Evolutionary conservation across 73 alveolate species (phyloP).

Genomic region (Paramecium tetraurelia): DNA sequence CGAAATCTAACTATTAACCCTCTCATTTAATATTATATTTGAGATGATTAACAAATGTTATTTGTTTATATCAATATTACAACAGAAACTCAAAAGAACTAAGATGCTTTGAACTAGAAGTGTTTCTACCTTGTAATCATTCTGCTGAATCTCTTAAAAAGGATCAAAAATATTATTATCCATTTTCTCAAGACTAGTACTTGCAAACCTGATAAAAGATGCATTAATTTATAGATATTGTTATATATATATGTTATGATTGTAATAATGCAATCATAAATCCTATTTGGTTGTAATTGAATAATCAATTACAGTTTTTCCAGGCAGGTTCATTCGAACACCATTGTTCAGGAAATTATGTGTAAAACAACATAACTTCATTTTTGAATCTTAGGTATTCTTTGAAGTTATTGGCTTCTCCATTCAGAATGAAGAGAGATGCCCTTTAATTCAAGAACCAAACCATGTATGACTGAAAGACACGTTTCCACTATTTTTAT

Average conservation of each 20-base stretch:
- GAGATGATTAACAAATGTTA: background rate
- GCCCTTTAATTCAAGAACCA: constrained; percentile 29
- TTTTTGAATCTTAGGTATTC: constrained; percentile 43
- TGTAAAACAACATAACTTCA: constrained; percentile 44
- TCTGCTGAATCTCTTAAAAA: background rate
- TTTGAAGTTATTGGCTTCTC: background rate
- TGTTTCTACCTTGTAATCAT: background rate
- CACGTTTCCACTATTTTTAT: background rate
- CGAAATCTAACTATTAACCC: background rate
- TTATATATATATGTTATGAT: background rate
- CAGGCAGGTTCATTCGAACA: constrained; percentile 33
- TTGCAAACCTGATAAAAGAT: background rate
- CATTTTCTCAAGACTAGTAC: background rate
- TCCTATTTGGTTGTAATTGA: constrained; percentile 4
- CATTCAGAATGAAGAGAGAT: constrained; percentile 41
- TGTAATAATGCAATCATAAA: constrained; percentile 13
- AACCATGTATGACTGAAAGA: background rate
- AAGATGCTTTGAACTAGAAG: no score
- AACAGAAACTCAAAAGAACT: no score
- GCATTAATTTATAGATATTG: background rate
- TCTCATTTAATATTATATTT: background rate
- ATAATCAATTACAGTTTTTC: constrained; percentile 27
- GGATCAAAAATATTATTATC: background rate
- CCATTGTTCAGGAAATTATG: constrained; percentile 40
- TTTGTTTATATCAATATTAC: background rate